Percentiles rank a stretch among this genome's conserved stretches.
phyloP scores from a whole-genome alignment of 2,329 filamentous ascomycete species.

The Penicillium rolfsii region DNA sequence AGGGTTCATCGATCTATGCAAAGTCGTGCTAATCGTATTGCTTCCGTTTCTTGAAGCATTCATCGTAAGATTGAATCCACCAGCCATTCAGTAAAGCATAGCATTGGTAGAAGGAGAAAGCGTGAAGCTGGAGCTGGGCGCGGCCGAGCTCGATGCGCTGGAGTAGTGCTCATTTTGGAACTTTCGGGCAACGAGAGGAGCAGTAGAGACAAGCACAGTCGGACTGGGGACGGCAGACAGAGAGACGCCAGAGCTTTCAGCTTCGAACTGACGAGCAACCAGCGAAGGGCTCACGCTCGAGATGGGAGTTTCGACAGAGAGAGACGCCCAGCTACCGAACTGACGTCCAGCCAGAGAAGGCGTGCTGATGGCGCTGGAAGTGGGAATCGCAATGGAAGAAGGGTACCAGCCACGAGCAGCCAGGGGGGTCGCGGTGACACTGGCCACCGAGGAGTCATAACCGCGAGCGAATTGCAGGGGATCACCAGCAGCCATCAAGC shows the following conservation, averaged over 20 bases:
- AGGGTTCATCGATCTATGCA: constrained; percentile 14
- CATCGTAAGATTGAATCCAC: not conserved
- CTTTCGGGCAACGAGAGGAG: constrained; percentile 14
- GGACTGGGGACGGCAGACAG: constrained; percentile 9
- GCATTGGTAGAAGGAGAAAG: constrained; percentile 14
- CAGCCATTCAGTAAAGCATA: constrained; percentile 20
- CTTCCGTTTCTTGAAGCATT: not conserved
- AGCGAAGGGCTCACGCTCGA: constrained; percentile 10
- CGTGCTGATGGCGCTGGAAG: constrained; percentile 1
- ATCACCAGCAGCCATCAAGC: constrained; percentile 25
- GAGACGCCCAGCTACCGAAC: not conserved
- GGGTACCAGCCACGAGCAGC: constrained; percentile 21
- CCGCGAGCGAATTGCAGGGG: constrained; percentile 21
- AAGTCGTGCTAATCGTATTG: not conserved
- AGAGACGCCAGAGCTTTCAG: not conserved
- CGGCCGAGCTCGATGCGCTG: constrained; percentile 10
- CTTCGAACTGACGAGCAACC: constrained; percentile 14
- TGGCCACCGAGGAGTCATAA: constrained; percentile 14
- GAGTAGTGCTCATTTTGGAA: constrained; percentile 7
- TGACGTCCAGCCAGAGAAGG: constrained; percentile 19
- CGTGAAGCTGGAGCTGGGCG: constrained; percentile 18
- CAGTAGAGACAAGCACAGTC: not conserved
- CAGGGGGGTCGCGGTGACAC: constrained; percentile 13
- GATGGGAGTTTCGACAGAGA: constrained; percentile 6
- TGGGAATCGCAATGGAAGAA: constrained; percentile 8